Percentiles rank a stretch among this genome's conserved stretches.
Evolutionary conservation across 129 eudicot species (phyloP).

Genomic region (Flaveria linearis): DNA sequence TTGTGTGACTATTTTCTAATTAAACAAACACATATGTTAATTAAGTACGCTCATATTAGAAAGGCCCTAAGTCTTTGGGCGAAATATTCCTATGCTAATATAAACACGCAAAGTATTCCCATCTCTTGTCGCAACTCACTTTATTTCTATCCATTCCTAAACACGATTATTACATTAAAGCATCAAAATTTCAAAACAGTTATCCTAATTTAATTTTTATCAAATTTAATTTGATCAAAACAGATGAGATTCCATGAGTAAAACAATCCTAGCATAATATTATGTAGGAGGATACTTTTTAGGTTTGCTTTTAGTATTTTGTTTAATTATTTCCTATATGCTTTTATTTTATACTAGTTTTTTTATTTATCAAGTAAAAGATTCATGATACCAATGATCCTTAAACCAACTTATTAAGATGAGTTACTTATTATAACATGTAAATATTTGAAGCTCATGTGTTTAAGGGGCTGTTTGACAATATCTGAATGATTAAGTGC

Average conservation of each 20-base stretch:
- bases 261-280: background rate
- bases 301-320: background rate
- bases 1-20: no score
- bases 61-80: slow-evolving; percentile 1
- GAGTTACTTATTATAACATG: no score
- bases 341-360: no score
- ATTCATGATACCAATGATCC: no score
- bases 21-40: background rate
- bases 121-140: background rate
- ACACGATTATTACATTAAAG: background rate
- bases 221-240: background rate
- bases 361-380: no score
- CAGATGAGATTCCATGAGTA: background rate
- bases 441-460: no score
- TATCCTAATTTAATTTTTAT: background rate
- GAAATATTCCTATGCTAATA: slow-evolving; percentile 8
- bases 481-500: no score
- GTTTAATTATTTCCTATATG: no score
- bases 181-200: background rate
- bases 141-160: background rate
- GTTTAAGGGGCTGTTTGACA: no score
- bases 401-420: no score
- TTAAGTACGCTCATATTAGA: background rate
- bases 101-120: slow-evolving; percentile 30
- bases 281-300: no score